Conservation (phyloP, 805 yeast species). For the Candida krabiensis region DNA sequence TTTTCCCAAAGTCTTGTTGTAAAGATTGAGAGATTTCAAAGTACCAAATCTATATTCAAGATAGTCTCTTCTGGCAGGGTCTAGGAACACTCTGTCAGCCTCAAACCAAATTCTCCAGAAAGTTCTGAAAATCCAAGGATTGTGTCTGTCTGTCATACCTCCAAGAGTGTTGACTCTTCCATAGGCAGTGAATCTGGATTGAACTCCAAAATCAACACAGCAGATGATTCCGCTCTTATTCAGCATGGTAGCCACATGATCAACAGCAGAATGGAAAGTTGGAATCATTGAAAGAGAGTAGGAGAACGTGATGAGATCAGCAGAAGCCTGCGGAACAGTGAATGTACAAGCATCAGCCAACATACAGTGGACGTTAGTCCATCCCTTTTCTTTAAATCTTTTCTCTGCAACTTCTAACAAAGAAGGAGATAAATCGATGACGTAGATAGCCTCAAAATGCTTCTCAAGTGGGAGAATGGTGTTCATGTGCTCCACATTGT, state of each 20-base stretch:
- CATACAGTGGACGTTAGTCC: conserved; percentile 63
- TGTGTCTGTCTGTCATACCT: conserved; percentile 68
- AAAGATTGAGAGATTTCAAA: conserved; percentile 66
- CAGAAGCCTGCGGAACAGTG: conserved; percentile 47
- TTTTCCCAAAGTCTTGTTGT: conserved; percentile 63
- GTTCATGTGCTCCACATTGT: conserved; percentile 77
- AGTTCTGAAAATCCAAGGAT: conserved; percentile 73
- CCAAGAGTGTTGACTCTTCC: conserved; percentile 77
- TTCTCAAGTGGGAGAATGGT: conserved; percentile 44
- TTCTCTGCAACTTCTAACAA: conserved; percentile 69
- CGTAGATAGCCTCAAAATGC: conserved; percentile 63
- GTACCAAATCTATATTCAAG: conserved; percentile 83
- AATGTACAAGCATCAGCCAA: conserved; percentile 79
- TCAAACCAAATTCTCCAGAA: conserved; percentile 91
- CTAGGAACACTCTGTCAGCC: conserved; percentile 76
- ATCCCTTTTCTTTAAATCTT: conserved; percentile 49
- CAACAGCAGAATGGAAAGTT: conserved; percentile 74
- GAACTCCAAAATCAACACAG: conserved; percentile 81
- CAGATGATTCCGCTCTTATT: conserved; percentile 62
- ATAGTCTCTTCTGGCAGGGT: conserved; percentile 79
- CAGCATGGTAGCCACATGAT: conserved; percentile 56
- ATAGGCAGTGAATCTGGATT: conserved; percentile 58
- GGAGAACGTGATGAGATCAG: conserved; percentile 77
- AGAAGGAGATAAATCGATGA: conserved; percentile 77
- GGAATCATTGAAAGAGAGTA: conserved; percentile 88